Evolutionary conservation across 2,329 filamentous ascomycete species (phyloP).

Genomic region (Delphinella strobiligena): DNA sequence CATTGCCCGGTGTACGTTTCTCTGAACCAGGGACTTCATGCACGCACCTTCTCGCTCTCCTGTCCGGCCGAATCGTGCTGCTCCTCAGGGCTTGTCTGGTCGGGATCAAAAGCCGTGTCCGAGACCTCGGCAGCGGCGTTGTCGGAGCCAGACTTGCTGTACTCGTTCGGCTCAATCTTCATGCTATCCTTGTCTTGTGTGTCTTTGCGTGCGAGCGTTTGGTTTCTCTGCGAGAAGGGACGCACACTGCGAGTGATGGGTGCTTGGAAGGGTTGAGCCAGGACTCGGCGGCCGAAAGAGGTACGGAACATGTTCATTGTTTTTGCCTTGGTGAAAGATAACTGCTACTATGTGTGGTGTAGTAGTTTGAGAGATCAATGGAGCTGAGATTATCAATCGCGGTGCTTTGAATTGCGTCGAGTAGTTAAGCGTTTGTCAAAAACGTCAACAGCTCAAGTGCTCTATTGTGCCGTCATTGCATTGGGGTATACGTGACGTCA

Average conservation of each 20-base stretch:
- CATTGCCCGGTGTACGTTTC: too few species aligned
- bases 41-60: slow-evolving; percentile 18
- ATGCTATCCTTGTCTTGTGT: slow-evolving; percentile 45
- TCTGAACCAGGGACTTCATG: too few species aligned
- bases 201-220: slow-evolving; percentile 26
- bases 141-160: slow-evolving; percentile 55
- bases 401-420: too few species aligned
- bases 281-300: slow-evolving; percentile 5
- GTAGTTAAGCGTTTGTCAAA: too few species aligned
- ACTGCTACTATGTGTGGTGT: too few species aligned
- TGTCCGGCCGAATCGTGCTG: slow-evolving; percentile 33
- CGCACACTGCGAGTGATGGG: slow-evolving; percentile 1
- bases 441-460: too few species aligned
- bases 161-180: slow-evolving; percentile 53
- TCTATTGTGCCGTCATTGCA: too few species aligned
- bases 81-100: slow-evolving; percentile 53
- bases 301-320: slow-evolving; percentile 2
- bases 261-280: slow-evolving; percentile 2
- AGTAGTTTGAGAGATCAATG: not conserved
- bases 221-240: slow-evolving; percentile 12
- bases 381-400: too few species aligned
- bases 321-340: not conserved
- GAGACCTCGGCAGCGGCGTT: slow-evolving; percentile 41
- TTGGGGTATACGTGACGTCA: too few species aligned
- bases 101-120: slow-evolving; percentile 57